A percentile compares a stretch with the other conserved stretches of the same genome.
phyloP scores from a whole-genome alignment of 2,329 filamentous ascomycete genomes.

The Colletotrichum eremochloae region DNA sequence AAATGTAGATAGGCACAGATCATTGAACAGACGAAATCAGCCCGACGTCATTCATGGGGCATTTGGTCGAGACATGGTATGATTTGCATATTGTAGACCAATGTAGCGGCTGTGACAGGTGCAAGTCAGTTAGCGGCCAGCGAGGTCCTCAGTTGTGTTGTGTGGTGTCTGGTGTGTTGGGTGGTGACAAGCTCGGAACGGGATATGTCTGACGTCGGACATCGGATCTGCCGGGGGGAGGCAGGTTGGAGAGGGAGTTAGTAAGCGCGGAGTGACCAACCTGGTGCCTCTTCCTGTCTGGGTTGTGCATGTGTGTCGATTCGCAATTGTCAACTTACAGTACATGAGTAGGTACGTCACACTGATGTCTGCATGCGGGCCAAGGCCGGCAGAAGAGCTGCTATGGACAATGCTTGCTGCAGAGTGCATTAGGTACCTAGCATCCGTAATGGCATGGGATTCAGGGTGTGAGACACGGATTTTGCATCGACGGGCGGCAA shows the following conservation, averaged over 20 bases:
- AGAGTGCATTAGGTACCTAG: background rate
- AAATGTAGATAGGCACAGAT: slow-evolving; percentile 42
- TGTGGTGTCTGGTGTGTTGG: background rate
- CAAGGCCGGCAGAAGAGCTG: background rate
- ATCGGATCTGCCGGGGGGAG: slow-evolving; percentile 30
- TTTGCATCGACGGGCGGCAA: background rate
- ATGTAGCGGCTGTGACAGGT: background rate
- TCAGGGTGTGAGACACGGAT: background rate
- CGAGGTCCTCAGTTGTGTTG: background rate
- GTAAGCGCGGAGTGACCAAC: slow-evolving; percentile 29
- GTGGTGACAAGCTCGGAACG: slow-evolving; percentile 24
- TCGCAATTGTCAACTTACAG: no score
- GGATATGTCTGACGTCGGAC: slow-evolving; percentile 26
- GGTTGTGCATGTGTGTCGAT: no score
- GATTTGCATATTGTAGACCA: background rate
- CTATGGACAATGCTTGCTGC: background rate
- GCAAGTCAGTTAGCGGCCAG: background rate
- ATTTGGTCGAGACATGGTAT: background rate
- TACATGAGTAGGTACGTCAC: background rate
- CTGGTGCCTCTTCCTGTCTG: background rate
- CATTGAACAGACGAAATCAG: slow-evolving; percentile 38
- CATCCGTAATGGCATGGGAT: background rate
- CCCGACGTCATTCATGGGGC: slow-evolving; percentile 25
- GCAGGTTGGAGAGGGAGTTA: slow-evolving; percentile 21
- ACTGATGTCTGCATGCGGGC: background rate